phyloP scores from a whole-genome alignment of 352 stramenopile species.

The Pythium rhizo-oryzae region DNA sequence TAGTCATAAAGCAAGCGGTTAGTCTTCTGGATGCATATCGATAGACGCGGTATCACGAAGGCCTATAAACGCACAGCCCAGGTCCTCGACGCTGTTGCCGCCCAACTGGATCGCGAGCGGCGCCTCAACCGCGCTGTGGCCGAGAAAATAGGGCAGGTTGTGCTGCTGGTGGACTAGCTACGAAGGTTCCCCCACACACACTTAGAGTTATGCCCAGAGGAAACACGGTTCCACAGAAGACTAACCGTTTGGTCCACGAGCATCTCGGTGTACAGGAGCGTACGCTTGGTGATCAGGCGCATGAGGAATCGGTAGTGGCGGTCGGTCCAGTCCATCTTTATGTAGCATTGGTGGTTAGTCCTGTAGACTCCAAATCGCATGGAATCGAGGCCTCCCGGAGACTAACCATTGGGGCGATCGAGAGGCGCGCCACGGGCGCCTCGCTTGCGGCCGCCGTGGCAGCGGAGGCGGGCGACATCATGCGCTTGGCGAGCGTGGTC shows the following conservation, averaged over 20 bases:
- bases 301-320: slow-evolving; percentile 95
- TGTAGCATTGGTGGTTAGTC: background rate
- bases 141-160: slow-evolving; percentile 90
- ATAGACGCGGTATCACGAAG: background rate
- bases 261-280: slow-evolving; percentile 99
- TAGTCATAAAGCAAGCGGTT: background rate
- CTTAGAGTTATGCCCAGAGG: background rate
- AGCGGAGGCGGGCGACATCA: slow-evolving; percentile 15
- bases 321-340: slow-evolving; percentile 98
- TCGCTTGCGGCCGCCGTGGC: background rate
- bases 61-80: slow-evolving; percentile 51
- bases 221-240: background rate
- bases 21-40: background rate
- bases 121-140: slow-evolving; percentile 80
- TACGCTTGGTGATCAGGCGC: slow-evolving; percentile 92
- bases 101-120: slow-evolving; percentile 95
- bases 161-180: slow-evolving; percentile 84
- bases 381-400: too few relatives aligned
- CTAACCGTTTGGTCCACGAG: slow-evolving; percentile 95
- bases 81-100: slow-evolving; percentile 86
- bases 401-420: slow-evolving; percentile 68
- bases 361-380: background rate
- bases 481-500: slow-evolving; percentile 17
- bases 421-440: slow-evolving; percentile 53
- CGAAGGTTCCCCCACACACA: background rate